Base-by-base conservation (phyloP, 176 grass and related monocot genomes). In the Oryza punctata region DNA sequence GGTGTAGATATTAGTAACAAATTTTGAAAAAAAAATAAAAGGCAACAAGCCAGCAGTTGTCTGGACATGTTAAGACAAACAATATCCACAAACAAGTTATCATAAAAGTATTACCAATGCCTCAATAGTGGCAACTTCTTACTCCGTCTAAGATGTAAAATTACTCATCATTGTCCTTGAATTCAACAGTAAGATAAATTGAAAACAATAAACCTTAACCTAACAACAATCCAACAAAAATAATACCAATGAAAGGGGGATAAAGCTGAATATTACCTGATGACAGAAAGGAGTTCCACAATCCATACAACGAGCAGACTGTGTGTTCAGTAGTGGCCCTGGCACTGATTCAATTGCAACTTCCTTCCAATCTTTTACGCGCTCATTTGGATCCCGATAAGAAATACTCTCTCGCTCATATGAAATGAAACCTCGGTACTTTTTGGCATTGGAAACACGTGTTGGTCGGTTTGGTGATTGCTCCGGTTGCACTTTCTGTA, bases 211-310 rank as follows among this genome's bases (percentile, higher is more conserved):
- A 76, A 60, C 46, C 44, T 73, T 73, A 84, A 78, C 14, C 63
- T 46, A 1, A 78, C 44, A 52, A 57, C 52, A 45, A 69, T 59
- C 10, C 19, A 69, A 79, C 26, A n/a, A 46, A 29, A 67, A 49
- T 8, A 37, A 67, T 72, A 11, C 30, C 65, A 71, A 35, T 25
- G 12, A 63, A 86, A 43, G 18, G 21, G 26, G 41, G 29, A 72
- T 3, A 74, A 60, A 85, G 41, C 6, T 74, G 2, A 63, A 69
- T 8, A 27, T 85, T 69, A 96, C 96, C 93, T 99, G 96, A 91
- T 99, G 96, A 87, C 96, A 99, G 71, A 96, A 99, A 65, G 96
- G 96, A 88, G 96, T 99, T 28, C 96, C 96, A 84, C 96, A 99
- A 80, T 99, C 96, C 96, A 99, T 99, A 83, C 96, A 99, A 37